These are phyloP conservation scores for Fusarium paranaense DNA, from an alignment of 2,329 filamentous ascomycete species.

Conservation along the genomic window DNA sequence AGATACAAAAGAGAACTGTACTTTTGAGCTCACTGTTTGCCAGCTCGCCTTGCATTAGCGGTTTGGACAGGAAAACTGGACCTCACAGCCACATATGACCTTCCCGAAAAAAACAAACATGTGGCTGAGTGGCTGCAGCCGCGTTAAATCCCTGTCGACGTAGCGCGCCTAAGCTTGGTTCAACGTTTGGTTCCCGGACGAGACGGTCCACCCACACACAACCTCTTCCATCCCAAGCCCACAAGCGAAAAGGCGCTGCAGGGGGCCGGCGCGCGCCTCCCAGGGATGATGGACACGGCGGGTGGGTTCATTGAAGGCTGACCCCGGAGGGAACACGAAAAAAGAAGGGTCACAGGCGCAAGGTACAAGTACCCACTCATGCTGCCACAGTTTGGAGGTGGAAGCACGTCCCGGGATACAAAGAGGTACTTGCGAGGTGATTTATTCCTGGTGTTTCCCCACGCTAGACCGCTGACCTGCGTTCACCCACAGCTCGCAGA, in stretches of 20 bases:
- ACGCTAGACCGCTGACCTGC: constrained; percentile 24
- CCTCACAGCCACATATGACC: constrained; percentile 16
- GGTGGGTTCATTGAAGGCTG: constrained; percentile 14
- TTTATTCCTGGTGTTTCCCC: constrained; percentile 37
- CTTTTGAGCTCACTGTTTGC: not conserved
- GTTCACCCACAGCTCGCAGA: constrained; percentile 12
- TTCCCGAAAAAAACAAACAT: constrained; percentile 36
- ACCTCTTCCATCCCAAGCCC: not conserved
- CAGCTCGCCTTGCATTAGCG: not conserved
- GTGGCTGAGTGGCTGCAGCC: constrained; percentile 43
- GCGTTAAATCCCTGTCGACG: constrained; percentile 44
- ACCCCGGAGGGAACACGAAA: constrained; percentile 9
- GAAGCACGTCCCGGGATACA: constrained; percentile 19
- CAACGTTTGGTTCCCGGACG: constrained; percentile 44
- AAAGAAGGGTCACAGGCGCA: constrained; percentile 9
- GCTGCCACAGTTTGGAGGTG: constrained; percentile 5
- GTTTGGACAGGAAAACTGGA: not conserved
- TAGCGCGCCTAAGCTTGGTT: constrained; percentile 48
- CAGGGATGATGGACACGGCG: not conserved
- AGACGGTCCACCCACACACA: constrained; percentile 18
- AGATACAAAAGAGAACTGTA: not conserved
- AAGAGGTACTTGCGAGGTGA: constrained; percentile 25
- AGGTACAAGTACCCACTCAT: not conserved
- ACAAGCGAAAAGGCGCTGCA: constrained; percentile 14
- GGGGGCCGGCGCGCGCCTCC: constrained; percentile 10